Base-by-base conservation (phyloP, 352 stramenopile genomes). In the Phytopythium litorale region DNA sequence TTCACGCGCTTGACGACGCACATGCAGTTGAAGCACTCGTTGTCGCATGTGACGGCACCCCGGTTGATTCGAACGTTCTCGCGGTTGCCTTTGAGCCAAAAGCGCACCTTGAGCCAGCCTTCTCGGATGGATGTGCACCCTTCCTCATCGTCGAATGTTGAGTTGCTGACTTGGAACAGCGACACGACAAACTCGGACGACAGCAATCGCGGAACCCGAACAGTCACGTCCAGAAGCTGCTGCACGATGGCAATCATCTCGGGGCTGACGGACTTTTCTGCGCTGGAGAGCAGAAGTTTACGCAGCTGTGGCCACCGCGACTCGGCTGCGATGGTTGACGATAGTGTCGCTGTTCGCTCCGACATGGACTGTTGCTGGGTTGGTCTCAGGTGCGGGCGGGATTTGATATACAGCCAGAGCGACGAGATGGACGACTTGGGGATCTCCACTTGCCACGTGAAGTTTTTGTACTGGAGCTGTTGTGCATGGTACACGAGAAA, bases 21-120 rank as follows among this genome's bases (percentile, higher is more conserved):
- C 78, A 93, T 92, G 70, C 86, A 95, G 72, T 95, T 95, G 63
- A 93, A 91, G 63, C 82, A 95, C 60, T 92, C 81, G 43, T 95
- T 95, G 69, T 95, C 86, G 49, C 86, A 95, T 13, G 80, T 87
- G 23, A 79, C 68, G 0, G 83, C 83, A 1, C 77, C 84, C 13
- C 82, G 84, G 52, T 95, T 91, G 54, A 95, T 88, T 16, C 79
- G 86, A 28, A 95, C 84, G 56, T 95, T 91, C 28, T 95, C 86
- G 50, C 85, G 79, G 64, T 91, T 89, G 46, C 86, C 86, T 54
- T 92, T 92, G 58, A 93, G 70, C 86, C 86, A 95, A 56, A 89
- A 84, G 21, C 84, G 84, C 1, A 87, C 84, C 49, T 89, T 89
- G 11, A 95, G 64, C 86, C 86, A 95, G 15, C 86, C 84, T 81